Percentiles rank a stretch among this genome's conserved stretches.
Evolutionary conservation across 768 basidiomycete species (phyloP).

Genomic region (Leccinum longicurvipes): DNA sequence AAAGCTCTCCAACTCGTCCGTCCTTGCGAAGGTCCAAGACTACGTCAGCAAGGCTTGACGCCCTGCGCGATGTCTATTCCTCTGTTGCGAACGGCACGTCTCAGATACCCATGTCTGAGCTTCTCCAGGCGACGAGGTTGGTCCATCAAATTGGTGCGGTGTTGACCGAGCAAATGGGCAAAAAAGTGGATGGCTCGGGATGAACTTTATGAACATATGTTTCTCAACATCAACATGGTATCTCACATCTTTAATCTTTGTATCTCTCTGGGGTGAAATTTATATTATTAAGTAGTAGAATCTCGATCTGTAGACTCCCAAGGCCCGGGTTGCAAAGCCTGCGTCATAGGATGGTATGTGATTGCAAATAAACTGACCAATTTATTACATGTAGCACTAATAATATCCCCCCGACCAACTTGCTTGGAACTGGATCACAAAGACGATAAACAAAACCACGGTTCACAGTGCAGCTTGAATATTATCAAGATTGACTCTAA

Average conservation of each 20-base stretch:
- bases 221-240: not conserved
- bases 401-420: no score
- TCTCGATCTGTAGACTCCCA: not conserved
- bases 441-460: no score
- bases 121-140: slow-evolving; percentile 43
- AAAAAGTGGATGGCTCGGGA: slow-evolving; percentile 25
- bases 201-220: slow-evolving; percentile 3
- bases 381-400: no score
- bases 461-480: no score
- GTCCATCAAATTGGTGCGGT: slow-evolving; percentile 45
- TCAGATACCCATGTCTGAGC: slow-evolving; percentile 48
- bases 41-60: slow-evolving; percentile 41
- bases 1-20: slow-evolving; percentile 8
- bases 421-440: no score
- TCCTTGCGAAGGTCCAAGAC: slow-evolving; percentile 38
- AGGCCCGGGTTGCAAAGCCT: not conserved
- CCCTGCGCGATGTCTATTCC: slow-evolving; percentile 42
- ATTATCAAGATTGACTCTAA: no score
- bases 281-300: not conserved
- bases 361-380: no score
- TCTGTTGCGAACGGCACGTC: slow-evolving; percentile 42
- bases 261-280: slow-evolving; percentile 1
- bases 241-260: slow-evolving; percentile 47
- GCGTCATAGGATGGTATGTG: not conserved
- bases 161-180: slow-evolving; percentile 44